Base-by-base conservation (phyloP, 2,329 filamentous ascomycete genomes). In the Ascochyta viciae-villosae region DNA sequence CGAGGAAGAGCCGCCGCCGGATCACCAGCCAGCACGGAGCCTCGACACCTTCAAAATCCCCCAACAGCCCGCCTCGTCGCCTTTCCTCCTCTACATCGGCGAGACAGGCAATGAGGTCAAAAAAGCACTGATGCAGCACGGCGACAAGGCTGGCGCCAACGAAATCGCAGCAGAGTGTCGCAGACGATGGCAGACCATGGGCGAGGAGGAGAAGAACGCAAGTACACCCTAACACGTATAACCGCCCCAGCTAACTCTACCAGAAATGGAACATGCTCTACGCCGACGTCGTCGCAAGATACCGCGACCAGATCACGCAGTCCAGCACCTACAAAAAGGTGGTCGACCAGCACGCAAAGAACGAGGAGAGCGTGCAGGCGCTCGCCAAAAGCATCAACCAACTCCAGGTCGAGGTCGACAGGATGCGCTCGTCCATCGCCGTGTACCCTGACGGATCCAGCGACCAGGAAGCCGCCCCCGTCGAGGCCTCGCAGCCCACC, bases 201-300 rank as follows among this genome's bases (percentile, higher is more conserved):
- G 63, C 24, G 74, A 76, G 38, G 73, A 76, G 52, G 72, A 75
- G 44, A 75, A 74, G 57, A 76, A 73, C 41, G 73, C 74, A 50
- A 40, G 73, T 74, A 5, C 8, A 6, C 15, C 5, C 1, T 5
- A 5, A 3, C 5, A 15, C 2, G 19, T 19, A 19, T 19, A 5
- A 13, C 9, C 1, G 3, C 16, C 19, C 24, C 23, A 13, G 23
- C 63, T 75, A 45, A 73, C 52, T 23, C 19, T 10, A 6, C 1
- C 46, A 75, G 74, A 76, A 77, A 75, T 77, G 75, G 75, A 75
- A 76, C 39, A 71, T 74, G 60, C 65, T 74, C 26, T 77, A 77
- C 59, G 73, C 72, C 38, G 74, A 76, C 23, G 71, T 77, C 9
- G 71, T 77, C n/a, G 73, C 74, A 13, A 62, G 66, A 31, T 76